Evolutionary conservation across 148 eudicot genomes (phyloP).

Genomic region (Suaeda aralocaspica): DNA sequence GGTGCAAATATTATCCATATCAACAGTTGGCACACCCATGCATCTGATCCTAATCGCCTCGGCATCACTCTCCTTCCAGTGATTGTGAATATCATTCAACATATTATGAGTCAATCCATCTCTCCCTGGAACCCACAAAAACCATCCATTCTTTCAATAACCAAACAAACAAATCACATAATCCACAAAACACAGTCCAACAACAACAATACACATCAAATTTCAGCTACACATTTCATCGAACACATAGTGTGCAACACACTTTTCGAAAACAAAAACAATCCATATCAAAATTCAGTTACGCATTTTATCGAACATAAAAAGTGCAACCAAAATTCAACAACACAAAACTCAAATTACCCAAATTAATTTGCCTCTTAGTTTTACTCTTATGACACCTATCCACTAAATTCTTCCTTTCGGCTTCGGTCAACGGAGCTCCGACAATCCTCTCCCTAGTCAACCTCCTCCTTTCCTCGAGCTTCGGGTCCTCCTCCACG

Average conservation of each 20-base stretch:
- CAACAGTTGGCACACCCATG: conserved; percentile 95
- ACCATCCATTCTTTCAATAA: not conserved
- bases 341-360: conserved; percentile 27
- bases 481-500: conserved; percentile 28
- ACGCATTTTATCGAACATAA: conserved; percentile 26
- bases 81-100: conserved; percentile 82
- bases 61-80: conserved; percentile 59
- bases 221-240: conserved; percentile 27
- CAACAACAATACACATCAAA: no score
- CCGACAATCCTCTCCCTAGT: conserved; percentile 54
- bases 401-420: conserved; percentile 63
- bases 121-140: conserved; percentile 45
- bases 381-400: conserved; percentile 52
- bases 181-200: not conserved
- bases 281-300: not conserved
- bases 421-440: conserved; percentile 51
- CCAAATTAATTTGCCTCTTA: conserved; percentile 78
- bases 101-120: conserved; percentile 95
- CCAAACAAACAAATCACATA: not conserved
- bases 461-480: conserved; percentile 59
- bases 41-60: conserved; percentile 92
- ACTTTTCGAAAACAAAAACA: no score
- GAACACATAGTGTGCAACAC: no score
- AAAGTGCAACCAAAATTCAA: conserved; percentile 2
- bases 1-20: conserved; percentile 78